Percentiles rank a stretch among this genome's conserved stretches.
These are phyloP conservation scores for Tilletiaria anomala DNA, from an alignment of 1,284 basidiomycete genomes.

Conservation along the genomic window DNA sequence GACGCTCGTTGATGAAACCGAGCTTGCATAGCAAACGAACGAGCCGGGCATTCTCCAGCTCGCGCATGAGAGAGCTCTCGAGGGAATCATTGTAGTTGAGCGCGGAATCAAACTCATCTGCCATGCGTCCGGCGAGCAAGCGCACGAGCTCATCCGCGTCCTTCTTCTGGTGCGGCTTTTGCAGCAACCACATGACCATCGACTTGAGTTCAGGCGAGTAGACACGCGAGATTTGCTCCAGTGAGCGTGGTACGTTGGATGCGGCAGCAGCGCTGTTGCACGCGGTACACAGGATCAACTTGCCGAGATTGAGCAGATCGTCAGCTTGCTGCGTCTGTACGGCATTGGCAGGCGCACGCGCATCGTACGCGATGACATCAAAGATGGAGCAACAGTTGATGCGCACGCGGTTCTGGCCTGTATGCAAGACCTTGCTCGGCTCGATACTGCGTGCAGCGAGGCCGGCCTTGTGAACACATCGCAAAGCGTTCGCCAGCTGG, in stretches of 20 bases:
- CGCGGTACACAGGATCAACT: conserved; percentile 66
- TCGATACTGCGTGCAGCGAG: conserved; percentile 73
- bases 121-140: conserved; percentile 58
- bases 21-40: conserved; percentile 84
- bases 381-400: conserved; percentile 29
- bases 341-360: no score
- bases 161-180: conserved; percentile 54
- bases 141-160: conserved; percentile 66
- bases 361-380: conserved; percentile 31
- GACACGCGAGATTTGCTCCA: conserved; percentile 59
- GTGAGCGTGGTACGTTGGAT: conserved; percentile 48
- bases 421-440: conserved; percentile 72
- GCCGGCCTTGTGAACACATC: conserved; percentile 65
- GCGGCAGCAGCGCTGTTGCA: conserved; percentile 54
- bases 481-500: conserved; percentile 77
- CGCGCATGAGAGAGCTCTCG: conserved; percentile 68
- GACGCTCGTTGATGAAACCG: conserved; percentile 94
- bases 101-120: conserved; percentile 69
- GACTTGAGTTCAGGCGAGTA: conserved; percentile 74
- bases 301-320: conserved; percentile 72
- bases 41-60: conserved; percentile 93
- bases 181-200: conserved; percentile 61
- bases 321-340: conserved; percentile 62
- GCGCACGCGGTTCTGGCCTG: conserved; percentile 63
- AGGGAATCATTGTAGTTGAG: conserved; percentile 63